Conservation (phyloP, 2,329 filamentous ascomycete species). For the Neonectria punicea region DNA sequence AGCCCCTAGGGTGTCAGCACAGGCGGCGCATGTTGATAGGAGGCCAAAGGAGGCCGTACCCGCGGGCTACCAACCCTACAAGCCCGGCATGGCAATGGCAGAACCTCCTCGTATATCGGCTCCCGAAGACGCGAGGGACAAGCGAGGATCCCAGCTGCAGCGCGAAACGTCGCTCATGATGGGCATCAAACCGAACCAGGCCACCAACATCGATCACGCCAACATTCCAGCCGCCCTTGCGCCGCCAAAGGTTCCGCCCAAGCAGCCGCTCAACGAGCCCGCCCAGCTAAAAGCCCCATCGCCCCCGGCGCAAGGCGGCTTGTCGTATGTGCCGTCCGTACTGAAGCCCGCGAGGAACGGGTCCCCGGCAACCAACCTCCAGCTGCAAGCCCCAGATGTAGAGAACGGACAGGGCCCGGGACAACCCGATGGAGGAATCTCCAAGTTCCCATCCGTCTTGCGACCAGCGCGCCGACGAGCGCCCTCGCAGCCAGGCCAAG, state of each 20-base stretch:
- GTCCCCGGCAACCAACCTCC: neutral
- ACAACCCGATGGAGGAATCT: neutral
- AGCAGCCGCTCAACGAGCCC: slow-evolving; percentile 25
- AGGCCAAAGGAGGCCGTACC: slow-evolving; percentile 11
- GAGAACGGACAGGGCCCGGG: slow-evolving; percentile 2
- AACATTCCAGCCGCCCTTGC: slow-evolving; percentile 38
- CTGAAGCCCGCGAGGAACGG: slow-evolving; percentile 38
- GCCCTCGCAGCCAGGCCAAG: slow-evolving; percentile 27
- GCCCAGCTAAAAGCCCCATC: slow-evolving; percentile 17
- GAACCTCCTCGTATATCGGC: slow-evolving; percentile 21
- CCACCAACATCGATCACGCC: slow-evolving; percentile 32
- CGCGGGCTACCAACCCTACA: slow-evolving; percentile 32
- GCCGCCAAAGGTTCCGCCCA: slow-evolving; percentile 36
- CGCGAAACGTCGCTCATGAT: slow-evolving; percentile 41
- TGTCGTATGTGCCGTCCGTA: slow-evolving; percentile 37
- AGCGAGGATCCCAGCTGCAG: slow-evolving; percentile 35
- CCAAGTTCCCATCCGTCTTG: slow-evolving; percentile 23
- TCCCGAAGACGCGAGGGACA: slow-evolving; percentile 17
- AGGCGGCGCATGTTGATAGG: slow-evolving; percentile 25
- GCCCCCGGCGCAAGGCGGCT: slow-evolving; percentile 13
- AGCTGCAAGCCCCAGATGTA: neutral
- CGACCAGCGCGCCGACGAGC: slow-evolving; percentile 21
- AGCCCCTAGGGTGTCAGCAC: slow-evolving; percentile 5
- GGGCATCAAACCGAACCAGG: slow-evolving; percentile 30
- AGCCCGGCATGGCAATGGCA: slow-evolving; percentile 9